phyloP scores from a whole-genome alignment of 108 stramenopile genomes.

The Asterionellopsis glacialis region DNA sequence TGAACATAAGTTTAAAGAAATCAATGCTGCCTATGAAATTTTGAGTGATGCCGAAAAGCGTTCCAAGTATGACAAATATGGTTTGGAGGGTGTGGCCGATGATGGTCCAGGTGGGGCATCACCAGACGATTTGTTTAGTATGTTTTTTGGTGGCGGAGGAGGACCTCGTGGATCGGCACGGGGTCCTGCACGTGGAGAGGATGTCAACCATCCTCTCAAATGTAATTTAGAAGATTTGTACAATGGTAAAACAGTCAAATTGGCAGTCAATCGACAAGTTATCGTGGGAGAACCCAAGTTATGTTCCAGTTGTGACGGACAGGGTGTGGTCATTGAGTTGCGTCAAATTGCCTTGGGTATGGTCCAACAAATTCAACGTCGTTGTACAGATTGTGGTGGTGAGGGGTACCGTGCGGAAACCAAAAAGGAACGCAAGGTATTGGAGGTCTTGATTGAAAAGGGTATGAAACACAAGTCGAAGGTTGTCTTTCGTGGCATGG shows the following conservation, averaged over 20 bases:
- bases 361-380: constrained; percentile 94
- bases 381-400: constrained; percentile 77
- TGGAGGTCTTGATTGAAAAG: constrained; percentile 95
- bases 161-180: constrained; percentile 33
- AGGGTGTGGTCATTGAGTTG: constrained; percentile 88
- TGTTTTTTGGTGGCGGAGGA: constrained; percentile 93
- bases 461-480: constrained; percentile 94
- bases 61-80: constrained; percentile 85
- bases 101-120: constrained; percentile 50
- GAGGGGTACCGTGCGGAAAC: constrained; percentile 67
- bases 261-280: constrained; percentile 92
- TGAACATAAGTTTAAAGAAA: constrained; percentile 90
- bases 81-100: constrained; percentile 80
- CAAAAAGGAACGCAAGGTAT: constrained; percentile 89
- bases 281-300: constrained; percentile 76
- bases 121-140: constrained; percentile 88
- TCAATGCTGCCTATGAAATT: constrained; percentile 87
- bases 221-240: constrained; percentile 96
- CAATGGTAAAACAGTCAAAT: constrained; percentile 96
- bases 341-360: constrained; percentile 96
- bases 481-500: constrained; percentile 92
- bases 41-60: constrained; percentile 86
- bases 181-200: constrained; percentile 89
- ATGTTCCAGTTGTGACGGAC: constrained; percentile 85
- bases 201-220: constrained; percentile 92